phyloP scores from a whole-genome alignment of 2,329 filamentous ascomycete species.

The Monilinia fructigena region DNA sequence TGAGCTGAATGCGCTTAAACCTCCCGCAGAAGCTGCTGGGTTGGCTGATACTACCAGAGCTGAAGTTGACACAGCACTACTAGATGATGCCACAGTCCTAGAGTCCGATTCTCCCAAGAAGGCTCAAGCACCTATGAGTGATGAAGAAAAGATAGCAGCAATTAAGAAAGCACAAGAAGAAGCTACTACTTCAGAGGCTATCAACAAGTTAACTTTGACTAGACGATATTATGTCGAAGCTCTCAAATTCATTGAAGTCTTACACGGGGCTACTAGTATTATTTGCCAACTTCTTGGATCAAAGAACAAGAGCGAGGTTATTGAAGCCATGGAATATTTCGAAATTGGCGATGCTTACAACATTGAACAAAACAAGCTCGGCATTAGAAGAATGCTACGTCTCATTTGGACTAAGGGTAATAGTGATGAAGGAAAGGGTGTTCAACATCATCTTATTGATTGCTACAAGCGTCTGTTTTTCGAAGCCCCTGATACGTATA shows the following conservation, averaged over 20 bases:
- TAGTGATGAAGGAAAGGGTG: constrained; percentile 97
- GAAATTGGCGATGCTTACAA: constrained; percentile 95
- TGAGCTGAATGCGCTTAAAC: constrained; percentile 78
- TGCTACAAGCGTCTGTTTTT: constrained; percentile 97
- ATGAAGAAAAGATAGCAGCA: constrained; percentile 72
- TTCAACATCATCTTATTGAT: constrained; percentile 94
- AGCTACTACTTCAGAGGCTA: constrained; percentile 82
- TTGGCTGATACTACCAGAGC: constrained; percentile 60
- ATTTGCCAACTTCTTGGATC: constrained; percentile 88
- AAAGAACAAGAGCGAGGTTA: constrained; percentile 96
- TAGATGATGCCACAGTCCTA: constrained; percentile 86
- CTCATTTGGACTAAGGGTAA: constrained; percentile 99
- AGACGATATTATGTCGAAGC: constrained; percentile 92
- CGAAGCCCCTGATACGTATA: constrained; percentile 86
- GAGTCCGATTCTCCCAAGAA: constrained; percentile 65
- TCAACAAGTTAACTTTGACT: constrained; percentile 83
- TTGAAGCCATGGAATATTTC: constrained; percentile 99
- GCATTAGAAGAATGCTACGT: constrained; percentile 92
- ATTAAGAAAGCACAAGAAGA: constrained; percentile 81
- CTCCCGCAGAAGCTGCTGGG: constrained; percentile 70
- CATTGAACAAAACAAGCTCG: constrained; percentile 86
- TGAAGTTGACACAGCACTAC: constrained; percentile 72
- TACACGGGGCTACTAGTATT: constrained; percentile 76
- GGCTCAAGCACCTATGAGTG: constrained; percentile 58
- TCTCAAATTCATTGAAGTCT: constrained; percentile 85